A percentile compares a stretch with the other conserved stretches of the same genome.
Conservation (phyloP, 2,329 filamentous ascomycete species). For the Tothia fuscella region DNA sequence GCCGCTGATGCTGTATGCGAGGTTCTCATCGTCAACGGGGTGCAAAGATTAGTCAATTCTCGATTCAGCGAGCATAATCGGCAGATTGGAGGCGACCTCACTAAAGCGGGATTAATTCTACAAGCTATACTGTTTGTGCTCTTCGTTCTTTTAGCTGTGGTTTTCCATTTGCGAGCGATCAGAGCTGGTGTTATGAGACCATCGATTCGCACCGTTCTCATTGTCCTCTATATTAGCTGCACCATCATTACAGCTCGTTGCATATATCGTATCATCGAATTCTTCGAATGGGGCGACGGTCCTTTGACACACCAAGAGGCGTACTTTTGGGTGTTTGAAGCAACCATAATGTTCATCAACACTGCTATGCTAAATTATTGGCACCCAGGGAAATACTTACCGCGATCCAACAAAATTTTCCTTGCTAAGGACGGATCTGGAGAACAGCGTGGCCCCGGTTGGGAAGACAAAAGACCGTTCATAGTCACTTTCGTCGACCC, state of each 20-base stretch:
- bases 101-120: slow-evolving; percentile 38
- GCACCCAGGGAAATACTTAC: slow-evolving; percentile 39
- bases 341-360: slow-evolving; percentile 39
- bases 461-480: slow-evolving; percentile 34
- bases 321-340: slow-evolving; percentile 45
- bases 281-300: slow-evolving; percentile 28
- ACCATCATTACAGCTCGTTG: slow-evolving; percentile 36
- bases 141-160: slow-evolving; percentile 35
- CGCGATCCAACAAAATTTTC: slow-evolving; percentile 38
- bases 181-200: slow-evolving; percentile 27
- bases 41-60: slow-evolving; percentile 32
- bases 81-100: slow-evolving; percentile 32
- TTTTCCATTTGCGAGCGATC: slow-evolving; percentile 35
- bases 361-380: slow-evolving; percentile 39
- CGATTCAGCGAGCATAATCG: slow-evolving; percentile 24
- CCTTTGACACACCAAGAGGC: slow-evolving; percentile 29
- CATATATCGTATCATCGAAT: slow-evolving; percentile 42
- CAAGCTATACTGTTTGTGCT: slow-evolving; percentile 38
- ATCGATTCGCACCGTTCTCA: slow-evolving; percentile 32
- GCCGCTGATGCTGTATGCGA: slow-evolving; percentile 40
- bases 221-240: slow-evolving; percentile 37
- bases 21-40: slow-evolving; percentile 40
- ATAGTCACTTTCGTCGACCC: slow-evolving; percentile 28
- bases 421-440: slow-evolving; percentile 40
- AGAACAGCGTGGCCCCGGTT: slow-evolving; percentile 39